phyloP scores from a whole-genome alignment of 345 rosid species.

The Populus alba region DNA sequence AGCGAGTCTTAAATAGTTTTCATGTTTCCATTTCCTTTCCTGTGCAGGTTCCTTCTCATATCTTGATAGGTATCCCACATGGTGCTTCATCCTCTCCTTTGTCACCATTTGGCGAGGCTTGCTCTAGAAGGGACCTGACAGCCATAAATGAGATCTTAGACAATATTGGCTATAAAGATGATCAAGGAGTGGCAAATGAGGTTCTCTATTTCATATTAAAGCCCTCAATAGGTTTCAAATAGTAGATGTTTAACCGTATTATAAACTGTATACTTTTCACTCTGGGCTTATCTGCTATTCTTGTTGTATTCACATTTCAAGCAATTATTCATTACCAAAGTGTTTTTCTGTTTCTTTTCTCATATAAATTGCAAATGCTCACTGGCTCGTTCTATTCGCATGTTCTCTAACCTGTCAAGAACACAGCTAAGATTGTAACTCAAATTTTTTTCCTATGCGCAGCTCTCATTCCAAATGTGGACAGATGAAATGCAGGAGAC shows the following conservation, averaged over 20 bases:
- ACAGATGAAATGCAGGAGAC: slow-evolving; percentile 95
- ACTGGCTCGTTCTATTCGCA: neutral
- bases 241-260: neutral
- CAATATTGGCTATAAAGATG: slow-evolving; percentile 74
- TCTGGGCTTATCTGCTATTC: neutral
- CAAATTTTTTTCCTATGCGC: slow-evolving; percentile 9
- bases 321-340: neutral
- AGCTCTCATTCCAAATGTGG: slow-evolving; percentile 99
- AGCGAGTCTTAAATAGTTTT: slow-evolving; percentile 1
- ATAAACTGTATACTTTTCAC: neutral
- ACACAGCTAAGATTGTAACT: neutral
- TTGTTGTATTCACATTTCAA: neutral
- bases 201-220: slow-evolving; percentile 30
- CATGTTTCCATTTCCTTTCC: neutral
- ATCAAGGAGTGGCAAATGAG: slow-evolving; percentile 88
- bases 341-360: neutral
- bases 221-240: neutral
- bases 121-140: slow-evolving; percentile 74
- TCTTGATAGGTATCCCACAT: slow-evolving; percentile 77
- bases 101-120: slow-evolving; percentile 93
- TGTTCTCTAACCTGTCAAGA: neutral
- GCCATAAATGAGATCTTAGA: slow-evolving; percentile 78
- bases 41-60: slow-evolving; percentile 77
- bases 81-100: slow-evolving; percentile 51
- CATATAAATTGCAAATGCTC: neutral